Evolutionary conservation across 495 filamentous ascomycete species (phyloP).

Genomic region (Astrothelium macrocarpum): DNA sequence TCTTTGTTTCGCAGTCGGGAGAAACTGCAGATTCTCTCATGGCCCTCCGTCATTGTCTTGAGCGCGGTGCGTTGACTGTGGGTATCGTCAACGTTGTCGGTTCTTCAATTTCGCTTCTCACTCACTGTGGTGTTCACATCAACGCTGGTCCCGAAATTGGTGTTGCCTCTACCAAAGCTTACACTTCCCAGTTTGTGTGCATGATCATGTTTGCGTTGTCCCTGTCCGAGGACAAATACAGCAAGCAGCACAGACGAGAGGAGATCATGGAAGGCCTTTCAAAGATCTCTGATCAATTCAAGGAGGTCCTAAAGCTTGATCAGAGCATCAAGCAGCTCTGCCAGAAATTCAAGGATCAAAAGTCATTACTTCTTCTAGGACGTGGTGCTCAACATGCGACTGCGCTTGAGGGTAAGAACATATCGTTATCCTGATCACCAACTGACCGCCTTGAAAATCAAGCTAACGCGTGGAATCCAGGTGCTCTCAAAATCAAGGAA

Average conservation of each 20-base stretch:
- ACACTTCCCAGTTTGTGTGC: conserved; percentile 96
- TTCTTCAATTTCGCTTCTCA: conserved; percentile 94
- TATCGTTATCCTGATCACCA: not conserved
- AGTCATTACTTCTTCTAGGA: conserved; percentile 84
- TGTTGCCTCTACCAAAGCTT: conserved; percentile 97
- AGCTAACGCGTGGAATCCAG: conserved; percentile 31
- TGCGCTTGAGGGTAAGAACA: conserved; percentile 70
- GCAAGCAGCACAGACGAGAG: conserved; percentile 83
- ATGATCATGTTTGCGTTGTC: conserved; percentile 99
- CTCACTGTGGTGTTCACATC: conserved; percentile 99
- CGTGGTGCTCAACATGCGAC: conserved; percentile 95
- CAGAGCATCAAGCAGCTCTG: conserved; percentile 89
- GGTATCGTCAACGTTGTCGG: conserved; percentile 97
- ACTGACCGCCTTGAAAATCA: not conserved
- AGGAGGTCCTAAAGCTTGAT: conserved; percentile 78
- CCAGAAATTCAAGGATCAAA: conserved; percentile 89
- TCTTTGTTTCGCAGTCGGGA: conserved; percentile 97
- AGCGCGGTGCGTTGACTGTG: conserved; percentile 92
- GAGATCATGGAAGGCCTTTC: conserved; percentile 93
- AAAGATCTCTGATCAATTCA: conserved; percentile 84
- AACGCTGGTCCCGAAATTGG: conserved; percentile 98
- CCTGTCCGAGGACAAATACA: conserved; percentile 88
- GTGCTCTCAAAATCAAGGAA: conserved; percentile 97
- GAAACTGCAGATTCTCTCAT: conserved; percentile 98
- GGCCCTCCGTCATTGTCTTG: conserved; percentile 93